Evolutionary conservation across 805 yeast genomes (phyloP), one percentile per base, ranked within the genome.

Genomic region (Teunomyces stri): DNA sequence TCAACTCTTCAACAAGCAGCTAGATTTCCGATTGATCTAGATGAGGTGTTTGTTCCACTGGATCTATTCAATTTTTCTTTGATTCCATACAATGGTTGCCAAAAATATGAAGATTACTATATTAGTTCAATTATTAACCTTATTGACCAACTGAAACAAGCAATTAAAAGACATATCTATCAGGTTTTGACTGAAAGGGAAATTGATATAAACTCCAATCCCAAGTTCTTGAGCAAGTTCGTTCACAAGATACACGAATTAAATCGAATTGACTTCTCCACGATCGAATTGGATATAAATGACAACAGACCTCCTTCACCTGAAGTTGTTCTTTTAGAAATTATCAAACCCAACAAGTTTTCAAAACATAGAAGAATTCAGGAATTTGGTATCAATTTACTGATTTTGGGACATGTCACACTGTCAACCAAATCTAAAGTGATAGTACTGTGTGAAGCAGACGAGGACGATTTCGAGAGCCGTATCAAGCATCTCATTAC

Each of bases 221-320:
- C 57, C 6, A 56, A 52, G 34, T 67, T 66, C 1, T 46, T 45
- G 10, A 69, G 75, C 46, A 69, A 69, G 48, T 69, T 70, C 49
- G 60, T 63, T 34, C 37, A 51, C 31, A 43, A 50, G 25, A 48
- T 65, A 11, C 46, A 55, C n/a, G 37, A 37, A 1, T 18, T 55
- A 6, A 28, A 40, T 4, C 45, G 33, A 9, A 21, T 35, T 4
- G 48, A 42, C 9, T 20, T 47, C 13, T 28, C 36, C n/a, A 43
- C 44, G 37, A 29, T 44, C 27, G 41, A 43, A 22, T 13, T 44
- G 5, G 36, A 36, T 37, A 22, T 50, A 10, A 25, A 35, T 34
- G 20, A 13, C 15, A 13, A 21, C 21, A 11, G 27, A 15, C 5
- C 12, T 3, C 6, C 6, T 22, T 2, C 53, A 42, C 3, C 52